Percentiles rank a stretch among this genome's conserved stretches.
Evolutionary conservation across 805 yeast genomes (phyloP).

Genomic region (Metschnikowia lunata): DNA sequence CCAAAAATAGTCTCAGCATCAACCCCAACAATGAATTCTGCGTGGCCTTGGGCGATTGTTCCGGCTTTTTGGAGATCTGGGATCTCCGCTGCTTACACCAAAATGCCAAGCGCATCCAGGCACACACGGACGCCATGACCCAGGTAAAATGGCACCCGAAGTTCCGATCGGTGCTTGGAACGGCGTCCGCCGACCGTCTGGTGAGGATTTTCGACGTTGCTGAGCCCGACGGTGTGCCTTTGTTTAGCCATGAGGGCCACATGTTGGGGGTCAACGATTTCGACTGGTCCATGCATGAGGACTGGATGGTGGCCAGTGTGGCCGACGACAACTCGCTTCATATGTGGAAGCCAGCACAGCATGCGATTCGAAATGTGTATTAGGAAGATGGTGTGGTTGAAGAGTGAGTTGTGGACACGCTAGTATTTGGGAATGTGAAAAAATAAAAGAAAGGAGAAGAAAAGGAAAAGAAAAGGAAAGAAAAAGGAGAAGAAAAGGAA

Average conservation of each 20-base stretch:
- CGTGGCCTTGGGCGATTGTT: constrained; percentile 63
- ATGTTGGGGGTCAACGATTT: constrained; percentile 81
- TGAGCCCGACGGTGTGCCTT: constrained; percentile 22
- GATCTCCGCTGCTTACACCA: constrained; percentile 49
- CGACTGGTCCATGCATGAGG: constrained; percentile 73
- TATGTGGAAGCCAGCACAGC: constrained; percentile 65
- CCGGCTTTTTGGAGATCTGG: constrained; percentile 55
- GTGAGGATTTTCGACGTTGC: constrained; percentile 60
- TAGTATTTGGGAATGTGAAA: too few relatives aligned
- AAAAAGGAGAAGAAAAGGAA: too few relatives aligned
- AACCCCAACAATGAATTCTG: constrained; percentile 53
- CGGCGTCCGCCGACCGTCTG: constrained; percentile 59
- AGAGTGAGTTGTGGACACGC: too few relatives aligned
- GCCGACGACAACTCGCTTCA: constrained; percentile 86
- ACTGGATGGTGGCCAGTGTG: constrained; percentile 69
- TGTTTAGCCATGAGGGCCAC: constrained; percentile 83
- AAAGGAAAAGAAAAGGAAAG: too few relatives aligned
- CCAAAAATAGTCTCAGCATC: constrained; percentile 56
- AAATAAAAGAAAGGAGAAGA: too few relatives aligned
- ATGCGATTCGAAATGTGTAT: not conserved
- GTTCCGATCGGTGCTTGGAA: constrained; percentile 50
- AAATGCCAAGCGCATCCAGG: constrained; percentile 22
- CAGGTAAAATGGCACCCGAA: constrained; percentile 71
- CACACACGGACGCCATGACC: constrained; percentile 53
- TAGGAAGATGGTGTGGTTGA: too few relatives aligned